phyloP scores from a whole-genome alignment of 148 eudicot genomes.

The Pharnaceum exiguum region DNA sequence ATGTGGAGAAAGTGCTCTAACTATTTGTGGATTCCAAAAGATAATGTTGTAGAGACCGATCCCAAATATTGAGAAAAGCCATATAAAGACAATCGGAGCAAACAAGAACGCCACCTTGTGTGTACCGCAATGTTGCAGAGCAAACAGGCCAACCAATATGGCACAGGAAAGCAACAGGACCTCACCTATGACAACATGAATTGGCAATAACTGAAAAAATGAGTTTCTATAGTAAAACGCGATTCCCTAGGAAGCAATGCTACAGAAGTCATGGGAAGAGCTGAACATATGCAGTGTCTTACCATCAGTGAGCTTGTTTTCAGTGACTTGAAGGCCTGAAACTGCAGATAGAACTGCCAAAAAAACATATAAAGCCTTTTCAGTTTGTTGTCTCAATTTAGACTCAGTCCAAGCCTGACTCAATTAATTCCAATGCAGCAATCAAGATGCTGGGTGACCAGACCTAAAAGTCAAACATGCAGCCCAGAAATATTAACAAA shows the following conservation, averaged over 20 bases:
- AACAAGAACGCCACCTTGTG: slow-evolving; percentile 83
- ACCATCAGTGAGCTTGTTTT: slow-evolving; percentile 43
- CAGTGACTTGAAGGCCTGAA: slow-evolving; percentile 75
- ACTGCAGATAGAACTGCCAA: slow-evolving; percentile 82
- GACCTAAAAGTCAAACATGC: no score
- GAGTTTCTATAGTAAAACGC: not conserved
- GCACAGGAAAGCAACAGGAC: slow-evolving; percentile 59
- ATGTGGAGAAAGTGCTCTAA: slow-evolving; percentile 79
- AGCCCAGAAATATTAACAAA: no score
- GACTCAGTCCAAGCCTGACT: not conserved
- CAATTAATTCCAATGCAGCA: not conserved
- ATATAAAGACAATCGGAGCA: slow-evolving; percentile 80
- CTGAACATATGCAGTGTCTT: slow-evolving; percentile 16
- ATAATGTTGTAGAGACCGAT: slow-evolving; percentile 77
- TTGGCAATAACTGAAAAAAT: not conserved
- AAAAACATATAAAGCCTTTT: slow-evolving; percentile 4
- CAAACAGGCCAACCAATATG: slow-evolving; percentile 85
- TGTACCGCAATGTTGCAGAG: slow-evolving; percentile 91
- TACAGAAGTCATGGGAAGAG: slow-evolving; percentile 2
- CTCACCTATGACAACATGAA: slow-evolving; percentile 37
- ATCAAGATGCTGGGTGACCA: not conserved
- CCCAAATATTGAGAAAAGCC: slow-evolving; percentile 74
- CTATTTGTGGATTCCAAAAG: slow-evolving; percentile 75
- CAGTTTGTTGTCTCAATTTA: not conserved
- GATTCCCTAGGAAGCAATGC: not conserved